Evolutionary conservation across 1,139 yeast species (phyloP), one percentile per base, ranked within the genome.

Genomic region (Magnusiomyces suaveolens): DNA sequence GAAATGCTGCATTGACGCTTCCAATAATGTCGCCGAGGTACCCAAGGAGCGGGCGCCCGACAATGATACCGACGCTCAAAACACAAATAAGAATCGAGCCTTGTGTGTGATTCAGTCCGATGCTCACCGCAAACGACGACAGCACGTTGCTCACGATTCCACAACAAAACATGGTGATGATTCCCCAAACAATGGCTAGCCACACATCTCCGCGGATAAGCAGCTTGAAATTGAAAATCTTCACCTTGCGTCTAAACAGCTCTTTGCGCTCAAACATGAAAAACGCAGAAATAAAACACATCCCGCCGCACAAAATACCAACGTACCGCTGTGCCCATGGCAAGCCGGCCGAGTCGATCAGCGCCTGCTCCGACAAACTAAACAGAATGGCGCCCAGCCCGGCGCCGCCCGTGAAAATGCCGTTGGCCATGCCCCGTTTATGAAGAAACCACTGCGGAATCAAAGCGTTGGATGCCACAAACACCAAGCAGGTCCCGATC

Each of bases 31-130:
- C 92, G 29, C 83, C 82, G 3, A 76, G 43, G 3, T 72, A 56
- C 0, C 94, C 92, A 66, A 83, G 72, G 1, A 69, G 43, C 0
- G 90, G 90, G 60, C 92, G 73, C 0, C 92, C 92, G 16, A 84
- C 59, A 1, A 75, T 68, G 66, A 84, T 89, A 1, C 83, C 83
- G 2, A 79, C 81, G 64, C 81, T 82, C 61, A 84, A 70, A 6
- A 82, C 66, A 0, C 87, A 82, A 2, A 87, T 81, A 32, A 83
- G 68, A 23, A 72, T 69, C 3, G 88, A 76, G 2, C 83, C 87
- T 60, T 84, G 82, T 21, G 72, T 64, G 32, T 75, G 66, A 6
- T 79, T 62, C 46, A 84, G 67, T 0, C 89, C 89, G 38, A 81
- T 73, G 26, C 83, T 73, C 1, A 79, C 72, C 18, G 83, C 84